Evolutionary conservation across 2,329 filamentous ascomycete genomes (phyloP).

Genomic region (Fonsecaea monophora): DNA sequence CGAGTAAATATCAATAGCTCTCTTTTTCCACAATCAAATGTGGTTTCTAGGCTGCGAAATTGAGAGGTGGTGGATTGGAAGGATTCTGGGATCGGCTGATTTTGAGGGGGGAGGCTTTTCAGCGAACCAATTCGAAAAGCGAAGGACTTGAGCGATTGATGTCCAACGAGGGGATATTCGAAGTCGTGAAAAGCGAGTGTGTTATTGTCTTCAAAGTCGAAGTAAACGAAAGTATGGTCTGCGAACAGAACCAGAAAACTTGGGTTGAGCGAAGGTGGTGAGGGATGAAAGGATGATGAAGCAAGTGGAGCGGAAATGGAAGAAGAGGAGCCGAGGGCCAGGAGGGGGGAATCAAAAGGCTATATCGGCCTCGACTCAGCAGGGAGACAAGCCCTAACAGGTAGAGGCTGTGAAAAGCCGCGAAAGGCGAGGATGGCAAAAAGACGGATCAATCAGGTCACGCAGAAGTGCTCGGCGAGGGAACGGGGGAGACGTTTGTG

Average conservation of each 20-base stretch:
- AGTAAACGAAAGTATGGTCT: constrained; percentile 41
- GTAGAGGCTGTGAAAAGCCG: constrained; percentile 24
- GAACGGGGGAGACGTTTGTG: constrained; percentile 22
- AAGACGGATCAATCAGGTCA: constrained; percentile 28
- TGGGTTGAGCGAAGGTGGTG: constrained; percentile 35
- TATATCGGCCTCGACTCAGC: constrained; percentile 38
- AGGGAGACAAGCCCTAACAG: not conserved
- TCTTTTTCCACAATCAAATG: constrained; percentile 9
- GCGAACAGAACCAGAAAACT: constrained; percentile 40
- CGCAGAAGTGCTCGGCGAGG: constrained; percentile 31
- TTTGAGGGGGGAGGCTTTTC: constrained; percentile 24
- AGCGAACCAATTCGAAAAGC: constrained; percentile 35
- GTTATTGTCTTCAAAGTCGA: constrained; percentile 21
- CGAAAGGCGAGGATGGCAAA: constrained; percentile 24
- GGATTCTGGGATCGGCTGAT: constrained; percentile 1
- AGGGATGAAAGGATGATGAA: constrained; percentile 20
- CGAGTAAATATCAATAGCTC: constrained; percentile 1
- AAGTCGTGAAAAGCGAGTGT: constrained; percentile 40
- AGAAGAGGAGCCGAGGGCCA: constrained; percentile 32
- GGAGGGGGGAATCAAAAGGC: constrained; percentile 35
- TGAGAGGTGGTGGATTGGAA: constrained; percentile 15
- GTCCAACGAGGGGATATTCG: constrained; percentile 36
- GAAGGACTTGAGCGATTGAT: constrained; percentile 41
- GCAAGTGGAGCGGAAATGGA: constrained; percentile 37
- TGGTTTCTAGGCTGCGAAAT: constrained; percentile 6